Percentiles rank a stretch among this genome's conserved stretches.
phyloP scores from a whole-genome alignment of 2,329 filamentous ascomycete species.

The Exophiala mesophila region DNA sequence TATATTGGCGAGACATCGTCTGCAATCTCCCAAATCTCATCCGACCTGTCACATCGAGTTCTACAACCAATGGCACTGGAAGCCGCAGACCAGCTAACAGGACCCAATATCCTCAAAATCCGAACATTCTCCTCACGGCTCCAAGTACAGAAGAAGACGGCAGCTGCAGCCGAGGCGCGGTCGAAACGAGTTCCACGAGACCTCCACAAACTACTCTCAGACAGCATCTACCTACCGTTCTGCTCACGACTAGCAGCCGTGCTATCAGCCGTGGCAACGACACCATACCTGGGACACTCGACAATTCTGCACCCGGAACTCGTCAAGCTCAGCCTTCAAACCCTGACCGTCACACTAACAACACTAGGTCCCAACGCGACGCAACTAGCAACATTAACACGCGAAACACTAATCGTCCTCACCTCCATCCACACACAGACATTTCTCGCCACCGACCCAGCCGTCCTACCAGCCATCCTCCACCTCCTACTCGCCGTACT shows the following conservation, averaged over 20 bases:
- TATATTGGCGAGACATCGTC: conserved; percentile 48
- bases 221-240: conserved; percentile 81
- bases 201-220: conserved; percentile 68
- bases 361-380: conserved; percentile 76
- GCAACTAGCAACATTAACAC: conserved; percentile 71
- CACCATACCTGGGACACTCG: conserved; percentile 28
- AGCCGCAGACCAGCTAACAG: conserved; percentile 72
- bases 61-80: conserved; percentile 75
- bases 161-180: conserved; percentile 40
- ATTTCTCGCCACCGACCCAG: conserved; percentile 55
- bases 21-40: conserved; percentile 65
- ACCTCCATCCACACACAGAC: conserved; percentile 57
- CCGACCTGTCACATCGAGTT: conserved; percentile 64
- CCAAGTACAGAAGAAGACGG: conserved; percentile 54
- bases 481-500: conserved; percentile 75
- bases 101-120: conserved; percentile 81
- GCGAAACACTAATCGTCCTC: conserved; percentile 78
- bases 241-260: conserved; percentile 69
- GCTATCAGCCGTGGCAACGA: conserved; percentile 19
- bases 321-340: conserved; percentile 77
- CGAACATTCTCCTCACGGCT: conserved; percentile 80
- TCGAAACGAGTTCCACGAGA: conserved; percentile 65
- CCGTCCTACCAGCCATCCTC: conserved; percentile 68
- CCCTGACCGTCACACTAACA: conserved; percentile 74
- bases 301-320: conserved; percentile 66